phyloP scores from a whole-genome alignment of 495 filamentous ascomycete genomes.

The Podospora didyma region DNA sequence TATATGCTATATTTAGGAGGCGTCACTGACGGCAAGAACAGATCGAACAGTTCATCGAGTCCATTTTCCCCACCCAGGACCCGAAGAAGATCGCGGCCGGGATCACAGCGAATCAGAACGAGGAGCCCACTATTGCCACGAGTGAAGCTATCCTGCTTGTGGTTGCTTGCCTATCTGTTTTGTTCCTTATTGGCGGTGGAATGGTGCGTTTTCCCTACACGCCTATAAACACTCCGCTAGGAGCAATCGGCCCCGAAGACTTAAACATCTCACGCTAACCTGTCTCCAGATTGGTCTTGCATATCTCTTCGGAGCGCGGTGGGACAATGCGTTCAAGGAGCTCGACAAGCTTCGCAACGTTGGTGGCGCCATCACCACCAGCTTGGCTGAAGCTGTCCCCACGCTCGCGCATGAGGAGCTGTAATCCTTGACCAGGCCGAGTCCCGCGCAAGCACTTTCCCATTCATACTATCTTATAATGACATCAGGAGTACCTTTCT shows the following conservation, averaged over 20 bases:
- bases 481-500: neutral
- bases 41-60: conserved; percentile 97
- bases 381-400: conserved; percentile 6
- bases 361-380: no score
- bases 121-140: conserved; percentile 25
- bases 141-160: conserved; percentile 35
- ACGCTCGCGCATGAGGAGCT: conserved; percentile 37
- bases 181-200: conserved; percentile 35
- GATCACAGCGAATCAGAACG: conserved; percentile 8
- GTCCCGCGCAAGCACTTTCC: conserved; percentile 1
- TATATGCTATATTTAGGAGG: neutral
- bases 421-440: conserved; percentile 17
- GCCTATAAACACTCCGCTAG: no score
- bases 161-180: conserved; percentile 24
- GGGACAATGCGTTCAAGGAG: conserved; percentile 45
- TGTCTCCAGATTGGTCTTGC: conserved; percentile 57
- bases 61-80: conserved; percentile 74
- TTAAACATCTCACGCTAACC: neutral
- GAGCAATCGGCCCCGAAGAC: no score
- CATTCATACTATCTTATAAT: neutral
- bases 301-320: conserved; percentile 60
- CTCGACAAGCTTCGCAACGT: conserved; percentile 21
- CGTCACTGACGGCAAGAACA: conserved; percentile 31
- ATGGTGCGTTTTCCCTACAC: conserved; percentile 37
- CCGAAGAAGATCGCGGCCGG: conserved; percentile 41